phyloP scores from a whole-genome alignment of 2,329 filamentous ascomycete species.

The Trichoderma koningiopsis region DNA sequence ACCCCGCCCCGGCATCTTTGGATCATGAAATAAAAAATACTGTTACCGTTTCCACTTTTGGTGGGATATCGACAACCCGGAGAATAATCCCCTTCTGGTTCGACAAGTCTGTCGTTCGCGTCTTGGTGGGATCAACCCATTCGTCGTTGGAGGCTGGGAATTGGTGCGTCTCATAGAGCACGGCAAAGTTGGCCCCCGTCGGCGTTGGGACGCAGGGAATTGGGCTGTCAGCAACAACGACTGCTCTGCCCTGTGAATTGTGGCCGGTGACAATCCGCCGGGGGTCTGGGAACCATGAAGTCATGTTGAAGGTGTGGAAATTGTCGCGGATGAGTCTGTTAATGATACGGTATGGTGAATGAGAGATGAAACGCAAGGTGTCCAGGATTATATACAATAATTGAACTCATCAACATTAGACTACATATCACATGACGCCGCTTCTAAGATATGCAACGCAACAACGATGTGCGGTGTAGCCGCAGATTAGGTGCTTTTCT shows the following conservation, averaged over 20 bases:
- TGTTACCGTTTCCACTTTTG: slow-evolving; percentile 26
- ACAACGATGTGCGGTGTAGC: slow-evolving; percentile 1
- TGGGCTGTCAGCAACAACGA: slow-evolving; percentile 27
- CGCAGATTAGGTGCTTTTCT: slow-evolving; percentile 3
- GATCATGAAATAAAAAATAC: background rate
- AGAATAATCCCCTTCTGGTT: slow-evolving; percentile 30
- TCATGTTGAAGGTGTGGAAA: background rate
- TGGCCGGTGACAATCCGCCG: slow-evolving; percentile 31
- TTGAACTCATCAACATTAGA: background rate
- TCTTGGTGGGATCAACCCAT: slow-evolving; percentile 29
- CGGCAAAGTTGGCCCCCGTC: slow-evolving; percentile 28
- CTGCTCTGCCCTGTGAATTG: slow-evolving; percentile 26
- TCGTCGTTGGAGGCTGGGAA: slow-evolving; percentile 31
- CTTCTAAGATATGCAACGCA: slow-evolving; percentile 3
- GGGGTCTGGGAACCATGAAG: slow-evolving; percentile 24
- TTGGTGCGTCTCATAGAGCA: slow-evolving; percentile 31
- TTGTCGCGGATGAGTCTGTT: background rate
- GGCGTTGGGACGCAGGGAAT: slow-evolving; percentile 20
- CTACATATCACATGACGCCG: slow-evolving; percentile 16
- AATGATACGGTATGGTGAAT: background rate
- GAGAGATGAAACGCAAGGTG: background rate
- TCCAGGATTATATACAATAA: background rate
- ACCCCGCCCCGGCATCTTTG: background rate
- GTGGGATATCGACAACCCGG: slow-evolving; percentile 29
- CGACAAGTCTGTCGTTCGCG: slow-evolving; percentile 27